These are phyloP conservation scores for Blastobotrys proliferans DNA, from an alignment of 1,139 yeast genomes.

Conservation along the genomic window DNA sequence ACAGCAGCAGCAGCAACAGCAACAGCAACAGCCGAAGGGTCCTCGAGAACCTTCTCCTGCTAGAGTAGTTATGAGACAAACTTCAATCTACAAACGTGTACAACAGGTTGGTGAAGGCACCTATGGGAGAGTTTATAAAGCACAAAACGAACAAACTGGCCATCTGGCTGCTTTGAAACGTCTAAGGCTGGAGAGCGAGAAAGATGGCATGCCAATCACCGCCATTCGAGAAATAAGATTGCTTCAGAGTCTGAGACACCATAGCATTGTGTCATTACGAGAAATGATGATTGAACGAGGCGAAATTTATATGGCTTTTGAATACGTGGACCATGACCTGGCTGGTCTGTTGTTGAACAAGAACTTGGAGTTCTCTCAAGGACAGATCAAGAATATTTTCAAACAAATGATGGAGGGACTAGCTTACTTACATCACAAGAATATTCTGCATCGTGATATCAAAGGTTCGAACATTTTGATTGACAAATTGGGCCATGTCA, in stretches of 20 bases:
- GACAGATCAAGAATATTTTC: constrained; percentile 74
- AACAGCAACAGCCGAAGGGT: no score
- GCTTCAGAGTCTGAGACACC: constrained; percentile 81
- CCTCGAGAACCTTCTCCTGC: constrained; percentile 1
- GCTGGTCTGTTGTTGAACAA: constrained; percentile 85
- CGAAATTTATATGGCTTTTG: constrained; percentile 84
- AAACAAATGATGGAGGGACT: constrained; percentile 77
- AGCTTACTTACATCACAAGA: constrained; percentile 70
- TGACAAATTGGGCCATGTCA: constrained; percentile 65
- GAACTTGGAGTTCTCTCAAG: constrained; percentile 54
- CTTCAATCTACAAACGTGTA: constrained; percentile 40
- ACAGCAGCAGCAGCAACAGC: no score
- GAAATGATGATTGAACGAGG: constrained; percentile 88
- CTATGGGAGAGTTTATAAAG: constrained; percentile 77
- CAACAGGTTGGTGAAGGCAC: constrained; percentile 79
- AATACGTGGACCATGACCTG: constrained; percentile 89
- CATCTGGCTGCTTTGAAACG: constrained; percentile 79
- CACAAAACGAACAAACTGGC: constrained; percentile 61
- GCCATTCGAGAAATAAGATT: constrained; percentile 89
- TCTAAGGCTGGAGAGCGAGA: constrained; percentile 76
- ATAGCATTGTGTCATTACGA: constrained; percentile 69
- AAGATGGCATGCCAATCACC: constrained; percentile 95
- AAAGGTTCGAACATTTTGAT: constrained; percentile 88
- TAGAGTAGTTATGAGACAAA: constrained; percentile 7
- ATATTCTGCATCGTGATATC: constrained; percentile 87